phyloP scores from a whole-genome alignment of 2,329 filamentous ascomycete genomes.

The Periconia sp. region DNA sequence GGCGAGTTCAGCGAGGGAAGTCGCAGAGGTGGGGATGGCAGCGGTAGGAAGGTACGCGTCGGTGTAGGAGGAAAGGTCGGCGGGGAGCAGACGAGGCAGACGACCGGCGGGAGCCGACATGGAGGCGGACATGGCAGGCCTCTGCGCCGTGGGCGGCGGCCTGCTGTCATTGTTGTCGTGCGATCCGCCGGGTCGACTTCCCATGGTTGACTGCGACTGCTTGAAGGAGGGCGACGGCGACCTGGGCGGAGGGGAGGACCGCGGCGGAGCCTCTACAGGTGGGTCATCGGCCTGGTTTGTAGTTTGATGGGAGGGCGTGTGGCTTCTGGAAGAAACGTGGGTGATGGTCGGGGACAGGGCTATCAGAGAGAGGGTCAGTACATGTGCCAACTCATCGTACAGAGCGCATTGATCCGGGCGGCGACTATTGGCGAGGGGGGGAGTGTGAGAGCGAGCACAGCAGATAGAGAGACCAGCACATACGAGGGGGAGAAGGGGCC shows the following conservation, averaged over 20 bases:
- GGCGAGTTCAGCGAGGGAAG: slow-evolving; percentile 77
- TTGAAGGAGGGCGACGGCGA: slow-evolving; percentile 46
- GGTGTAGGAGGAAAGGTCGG: slow-evolving; percentile 70
- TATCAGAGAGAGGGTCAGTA: slow-evolving; percentile 39
- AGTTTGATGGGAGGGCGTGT: slow-evolving; percentile 59
- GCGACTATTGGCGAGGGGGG: slow-evolving; percentile 31
- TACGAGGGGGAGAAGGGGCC: slow-evolving; percentile 64
- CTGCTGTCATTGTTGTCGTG: slow-evolving; percentile 31
- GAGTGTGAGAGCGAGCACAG: slow-evolving; percentile 8
- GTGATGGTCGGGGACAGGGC: slow-evolving; percentile 60
- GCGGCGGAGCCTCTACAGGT: slow-evolving; percentile 57
- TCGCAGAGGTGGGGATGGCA: slow-evolving; percentile 64
- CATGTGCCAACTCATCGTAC: slow-evolving; percentile 49
- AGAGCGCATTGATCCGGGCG: slow-evolving; percentile 40
- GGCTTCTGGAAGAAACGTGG: slow-evolving; percentile 59
- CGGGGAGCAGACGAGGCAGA: slow-evolving; percentile 63
- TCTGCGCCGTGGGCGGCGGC: slow-evolving; percentile 18
- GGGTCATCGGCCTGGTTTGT: slow-evolving; percentile 57
- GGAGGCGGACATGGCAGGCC: slow-evolving; percentile 48
- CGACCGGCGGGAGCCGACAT: slow-evolving; percentile 54
- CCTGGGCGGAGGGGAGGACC: slow-evolving; percentile 63
- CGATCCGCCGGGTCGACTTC: slow-evolving; percentile 41
- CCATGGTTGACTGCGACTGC: slow-evolving; percentile 36
- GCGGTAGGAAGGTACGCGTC: slow-evolving; percentile 64
- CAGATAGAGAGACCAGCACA: slow-evolving; percentile 45